These are phyloP conservation scores for Ogataea paraovalis DNA, from an alignment of 805 yeast genomes.

Conservation along the genomic window DNA sequence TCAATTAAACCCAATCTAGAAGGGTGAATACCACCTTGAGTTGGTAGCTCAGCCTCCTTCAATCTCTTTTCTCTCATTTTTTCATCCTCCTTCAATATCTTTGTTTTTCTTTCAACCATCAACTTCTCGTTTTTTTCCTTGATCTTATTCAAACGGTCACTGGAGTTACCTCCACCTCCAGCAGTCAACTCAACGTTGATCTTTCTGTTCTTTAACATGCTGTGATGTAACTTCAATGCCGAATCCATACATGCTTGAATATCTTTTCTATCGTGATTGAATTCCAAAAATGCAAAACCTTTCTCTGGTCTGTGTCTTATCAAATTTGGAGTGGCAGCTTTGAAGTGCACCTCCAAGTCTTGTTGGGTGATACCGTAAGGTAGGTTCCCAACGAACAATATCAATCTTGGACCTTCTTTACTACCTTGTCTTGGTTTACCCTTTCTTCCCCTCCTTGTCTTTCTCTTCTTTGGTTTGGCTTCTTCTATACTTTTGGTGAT, in stretches of 20 bases:
- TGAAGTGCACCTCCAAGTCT: conserved; percentile 68
- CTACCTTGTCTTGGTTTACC: conserved; percentile 45
- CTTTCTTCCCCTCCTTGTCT: conserved; percentile 75
- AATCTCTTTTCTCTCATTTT: conserved; percentile 33
- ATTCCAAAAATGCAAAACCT: conserved; percentile 92
- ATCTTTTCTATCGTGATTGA: conserved; percentile 51
- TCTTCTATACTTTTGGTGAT: conserved; percentile 27
- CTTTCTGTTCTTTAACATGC: conserved; percentile 61
- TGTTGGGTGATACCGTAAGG: conserved; percentile 67
- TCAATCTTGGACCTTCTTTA: conserved; percentile 57
- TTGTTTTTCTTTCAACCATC: conserved; percentile 61
- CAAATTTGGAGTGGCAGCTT: conserved; percentile 65
- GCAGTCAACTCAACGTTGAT: conserved; percentile 96
- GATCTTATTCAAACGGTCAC: conserved; percentile 62
- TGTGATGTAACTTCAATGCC: conserved; percentile 82
- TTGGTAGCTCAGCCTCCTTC: conserved; percentile 16
- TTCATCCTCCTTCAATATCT: conserved; percentile 46
- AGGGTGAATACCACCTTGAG: conserved; percentile 52
- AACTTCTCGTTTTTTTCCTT: conserved; percentile 74
- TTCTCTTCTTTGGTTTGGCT: conserved; percentile 50
- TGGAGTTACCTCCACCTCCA: conserved; percentile 95
- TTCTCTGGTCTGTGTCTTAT: conserved; percentile 78
- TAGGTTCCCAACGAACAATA: conserved; percentile 86
- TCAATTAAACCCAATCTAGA: conserved; percentile 54
- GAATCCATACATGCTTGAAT: conserved; percentile 78